phyloP scores from a whole-genome alignment of 2,329 filamentous ascomycete species.

The Chaetomium globosum region DNA sequence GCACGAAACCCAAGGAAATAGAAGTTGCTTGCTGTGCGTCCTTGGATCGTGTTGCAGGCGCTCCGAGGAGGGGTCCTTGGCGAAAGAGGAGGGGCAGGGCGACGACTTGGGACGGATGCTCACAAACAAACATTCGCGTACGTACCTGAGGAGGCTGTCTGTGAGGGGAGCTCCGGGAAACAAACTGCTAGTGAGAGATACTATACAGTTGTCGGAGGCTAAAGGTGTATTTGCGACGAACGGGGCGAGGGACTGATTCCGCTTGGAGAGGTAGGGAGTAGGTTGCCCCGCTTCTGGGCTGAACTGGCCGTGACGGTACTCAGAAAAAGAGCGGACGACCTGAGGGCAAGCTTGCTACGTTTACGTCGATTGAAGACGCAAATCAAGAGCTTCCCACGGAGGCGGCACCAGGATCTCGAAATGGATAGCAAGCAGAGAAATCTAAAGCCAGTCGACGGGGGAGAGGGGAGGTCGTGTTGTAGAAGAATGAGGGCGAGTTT shows the following conservation, averaged over 20 bases:
- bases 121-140: neutral
- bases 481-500: conserved; percentile 20
- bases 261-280: neutral
- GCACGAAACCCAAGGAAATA: neutral
- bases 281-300: conserved; percentile 31
- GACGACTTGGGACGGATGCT: neutral
- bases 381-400: neutral
- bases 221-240: conserved; percentile 23
- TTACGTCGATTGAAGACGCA: conserved; percentile 6
- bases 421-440: conserved; percentile 9
- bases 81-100: neutral
- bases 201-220: conserved; percentile 9
- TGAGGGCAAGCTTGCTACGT: conserved; percentile 7
- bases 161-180: neutral
- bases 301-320: conserved; percentile 3
- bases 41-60: neutral
- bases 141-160: neutral
- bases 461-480: conserved; percentile 22
- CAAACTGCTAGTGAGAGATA: neutral
- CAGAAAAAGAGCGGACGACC: conserved; percentile 28
- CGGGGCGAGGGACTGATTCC: conserved; percentile 20
- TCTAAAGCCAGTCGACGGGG: conserved; percentile 13
- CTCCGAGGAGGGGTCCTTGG: neutral
- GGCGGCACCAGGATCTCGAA: conserved; percentile 4
- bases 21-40: neutral